Conservation (phyloP, 2,329 filamentous ascomycete genomes). For the Diatrype stigma region DNA sequence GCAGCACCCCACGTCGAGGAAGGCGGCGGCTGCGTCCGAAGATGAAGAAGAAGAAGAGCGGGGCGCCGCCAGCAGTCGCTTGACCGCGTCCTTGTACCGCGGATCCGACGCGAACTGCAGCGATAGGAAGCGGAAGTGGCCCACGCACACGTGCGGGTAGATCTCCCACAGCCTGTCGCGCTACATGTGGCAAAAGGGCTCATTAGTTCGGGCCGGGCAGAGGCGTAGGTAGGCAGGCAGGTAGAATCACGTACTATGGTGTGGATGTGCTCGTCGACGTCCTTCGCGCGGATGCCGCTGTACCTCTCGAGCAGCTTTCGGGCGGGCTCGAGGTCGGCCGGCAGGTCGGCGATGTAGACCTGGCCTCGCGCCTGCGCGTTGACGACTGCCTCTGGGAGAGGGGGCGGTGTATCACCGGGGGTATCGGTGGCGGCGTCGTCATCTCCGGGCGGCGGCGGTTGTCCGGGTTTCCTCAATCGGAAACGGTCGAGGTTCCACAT, state of each 20-base stretch:
- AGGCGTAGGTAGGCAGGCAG: neutral
- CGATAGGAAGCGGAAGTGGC: slow-evolving; percentile 47
- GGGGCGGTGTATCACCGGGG: neutral
- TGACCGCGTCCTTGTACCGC: slow-evolving; percentile 38
- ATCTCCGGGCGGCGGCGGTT: no score
- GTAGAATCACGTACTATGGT: slow-evolving; percentile 19
- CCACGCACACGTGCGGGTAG: slow-evolving; percentile 41
- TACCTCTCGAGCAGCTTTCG: slow-evolving; percentile 22
- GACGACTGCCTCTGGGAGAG: neutral
- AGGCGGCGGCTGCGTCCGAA: slow-evolving; percentile 33
- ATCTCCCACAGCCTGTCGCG: slow-evolving; percentile 43
- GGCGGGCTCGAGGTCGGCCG: slow-evolving; percentile 23
- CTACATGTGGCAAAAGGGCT: slow-evolving; percentile 27
- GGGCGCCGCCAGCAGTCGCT: slow-evolving; percentile 36
- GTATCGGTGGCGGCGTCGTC: neutral
- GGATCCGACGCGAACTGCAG: slow-evolving; percentile 37
- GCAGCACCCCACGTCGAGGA: slow-evolving; percentile 49
- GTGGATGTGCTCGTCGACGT: slow-evolving; percentile 24
- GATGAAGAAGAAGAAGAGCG: no score
- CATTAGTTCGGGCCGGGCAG: neutral
- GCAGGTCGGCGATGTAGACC: slow-evolving; percentile 23
- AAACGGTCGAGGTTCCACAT: no score
- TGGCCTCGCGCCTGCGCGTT: slow-evolving; percentile 5
- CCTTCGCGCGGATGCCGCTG: slow-evolving; percentile 21
- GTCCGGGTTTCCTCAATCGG: no score